phyloP scores from a whole-genome alignment of 164 flowering plant species.

The Cinnamomum micranthum region DNA sequence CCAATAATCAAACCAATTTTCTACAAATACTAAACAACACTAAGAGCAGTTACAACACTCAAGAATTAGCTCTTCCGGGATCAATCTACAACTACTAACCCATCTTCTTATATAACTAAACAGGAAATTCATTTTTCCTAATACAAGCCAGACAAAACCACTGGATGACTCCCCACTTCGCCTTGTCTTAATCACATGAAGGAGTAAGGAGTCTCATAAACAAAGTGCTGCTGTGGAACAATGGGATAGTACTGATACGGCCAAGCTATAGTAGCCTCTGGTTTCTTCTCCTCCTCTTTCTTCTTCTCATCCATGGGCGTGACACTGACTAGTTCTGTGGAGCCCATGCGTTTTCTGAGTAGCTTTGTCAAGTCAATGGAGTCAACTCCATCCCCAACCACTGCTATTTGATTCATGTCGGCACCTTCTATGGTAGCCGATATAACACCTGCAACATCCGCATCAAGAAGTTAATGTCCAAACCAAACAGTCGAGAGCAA shows the following conservation, averaged over 20 bases:
- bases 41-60: no score
- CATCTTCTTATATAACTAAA: no score
- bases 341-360: conserved; percentile 26
- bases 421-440: conserved; percentile 22
- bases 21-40: no score
- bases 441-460: conserved; percentile 11
- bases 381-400: conserved; percentile 36
- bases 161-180: no score
- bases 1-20: no score
- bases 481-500: no score
- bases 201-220: background rate
- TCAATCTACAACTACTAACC: no score
- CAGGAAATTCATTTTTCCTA: no score
- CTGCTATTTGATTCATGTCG: conserved; percentile 20
- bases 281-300: background rate
- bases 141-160: no score
- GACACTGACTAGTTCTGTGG: conserved; percentile 20
- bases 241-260: background rate
- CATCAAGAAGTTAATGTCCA: no score
- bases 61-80: no score
- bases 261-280: background rate
- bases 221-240: background rate
- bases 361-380: conserved; percentile 13
- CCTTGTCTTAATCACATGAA: background rate
- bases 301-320: background rate